Evolutionary conservation across 2,329 filamentous ascomycete species (phyloP).

Genomic region (Emericellopsis atlantica): DNA sequence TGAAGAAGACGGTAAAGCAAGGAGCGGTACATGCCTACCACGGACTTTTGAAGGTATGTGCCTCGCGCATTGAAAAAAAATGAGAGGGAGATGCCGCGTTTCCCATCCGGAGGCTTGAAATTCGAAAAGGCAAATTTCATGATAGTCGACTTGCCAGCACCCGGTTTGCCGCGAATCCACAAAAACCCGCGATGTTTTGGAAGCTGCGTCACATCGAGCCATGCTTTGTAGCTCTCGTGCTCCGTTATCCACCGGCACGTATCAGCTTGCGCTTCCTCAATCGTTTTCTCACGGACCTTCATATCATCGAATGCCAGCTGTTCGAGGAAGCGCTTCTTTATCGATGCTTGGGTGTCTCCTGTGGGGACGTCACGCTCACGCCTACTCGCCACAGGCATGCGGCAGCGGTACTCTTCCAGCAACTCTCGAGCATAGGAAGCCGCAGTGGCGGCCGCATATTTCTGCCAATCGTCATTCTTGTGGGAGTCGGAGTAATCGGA

Average conservation of each 20-base stretch:
- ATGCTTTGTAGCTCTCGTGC: constrained; percentile 3
- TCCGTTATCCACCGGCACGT: constrained; percentile 10
- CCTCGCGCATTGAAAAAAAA: constrained; percentile 41
- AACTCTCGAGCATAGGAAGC: constrained; percentile 9
- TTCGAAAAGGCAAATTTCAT: constrained; percentile 3
- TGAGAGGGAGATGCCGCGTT: constrained; percentile 11
- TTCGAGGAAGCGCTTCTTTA: constrained; percentile 1
- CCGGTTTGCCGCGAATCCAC: constrained; percentile 4
- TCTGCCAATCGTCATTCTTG: background rate
- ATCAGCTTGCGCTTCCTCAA: constrained; percentile 4
- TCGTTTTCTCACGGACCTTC: constrained; percentile 3
- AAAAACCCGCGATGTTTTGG: constrained; percentile 1
- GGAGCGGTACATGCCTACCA: constrained; percentile 34
- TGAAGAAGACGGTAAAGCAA: constrained; percentile 27
- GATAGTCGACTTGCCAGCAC: constrained; percentile 5
- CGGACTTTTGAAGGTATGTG: constrained; percentile 26
- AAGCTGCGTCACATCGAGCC: background rate
- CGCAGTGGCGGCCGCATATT: background rate
- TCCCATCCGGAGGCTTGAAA: background rate
- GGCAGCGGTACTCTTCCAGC: background rate
- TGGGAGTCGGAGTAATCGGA: constrained; percentile 1
- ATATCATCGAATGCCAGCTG: constrained; percentile 5
- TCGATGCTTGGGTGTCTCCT: background rate
- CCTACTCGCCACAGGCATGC: background rate
- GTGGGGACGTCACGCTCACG: too few species aligned